These are phyloP conservation scores for Cladophialophora chaetospira DNA, from an alignment of 2,329 filamentous ascomycete genomes.

Conservation along the genomic window DNA sequence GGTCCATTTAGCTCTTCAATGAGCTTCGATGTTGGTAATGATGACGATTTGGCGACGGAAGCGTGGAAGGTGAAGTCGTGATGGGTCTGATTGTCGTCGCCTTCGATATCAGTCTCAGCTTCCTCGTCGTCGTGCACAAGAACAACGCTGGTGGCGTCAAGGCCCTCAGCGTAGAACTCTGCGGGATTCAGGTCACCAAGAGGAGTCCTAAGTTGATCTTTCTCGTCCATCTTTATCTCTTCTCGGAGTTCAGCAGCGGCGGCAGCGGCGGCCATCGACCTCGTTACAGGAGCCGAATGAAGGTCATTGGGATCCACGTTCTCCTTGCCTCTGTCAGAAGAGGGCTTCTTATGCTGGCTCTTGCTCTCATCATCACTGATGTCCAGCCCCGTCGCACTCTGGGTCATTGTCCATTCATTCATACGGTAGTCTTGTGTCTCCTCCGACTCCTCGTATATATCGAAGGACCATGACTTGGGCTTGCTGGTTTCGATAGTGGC, in stretches of 20 bases:
- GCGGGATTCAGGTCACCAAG: conserved; percentile 67
- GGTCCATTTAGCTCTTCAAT: conserved; percentile 21
- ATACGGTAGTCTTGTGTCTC: conserved; percentile 91
- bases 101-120: conserved; percentile 24
- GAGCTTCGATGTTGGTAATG: conserved; percentile 14
- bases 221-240: conserved; percentile 54
- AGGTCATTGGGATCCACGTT: conserved; percentile 73
- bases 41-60: neutral
- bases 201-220: conserved; percentile 66
- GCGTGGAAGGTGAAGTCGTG: conserved; percentile 25
- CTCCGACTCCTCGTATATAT: conserved; percentile 88
- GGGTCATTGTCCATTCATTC: conserved; percentile 64
- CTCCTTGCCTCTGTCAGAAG: conserved; percentile 74
- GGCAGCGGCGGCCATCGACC: conserved; percentile 47
- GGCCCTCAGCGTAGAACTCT: conserved; percentile 69
- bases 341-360: conserved; percentile 34
- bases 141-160: conserved; percentile 63
- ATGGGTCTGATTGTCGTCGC: conserved; percentile 40
- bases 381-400: conserved; percentile 77
- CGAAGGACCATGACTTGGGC: conserved; percentile 76
- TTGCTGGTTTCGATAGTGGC: conserved; percentile 58
- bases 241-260: conserved; percentile 24
- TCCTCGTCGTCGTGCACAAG: conserved; percentile 61
- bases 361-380: conserved; percentile 80
- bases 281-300: conserved; percentile 60